phyloP scores from a whole-genome alignment of 140 eudicot genomes.

The Bidens hawaiensis region DNA sequence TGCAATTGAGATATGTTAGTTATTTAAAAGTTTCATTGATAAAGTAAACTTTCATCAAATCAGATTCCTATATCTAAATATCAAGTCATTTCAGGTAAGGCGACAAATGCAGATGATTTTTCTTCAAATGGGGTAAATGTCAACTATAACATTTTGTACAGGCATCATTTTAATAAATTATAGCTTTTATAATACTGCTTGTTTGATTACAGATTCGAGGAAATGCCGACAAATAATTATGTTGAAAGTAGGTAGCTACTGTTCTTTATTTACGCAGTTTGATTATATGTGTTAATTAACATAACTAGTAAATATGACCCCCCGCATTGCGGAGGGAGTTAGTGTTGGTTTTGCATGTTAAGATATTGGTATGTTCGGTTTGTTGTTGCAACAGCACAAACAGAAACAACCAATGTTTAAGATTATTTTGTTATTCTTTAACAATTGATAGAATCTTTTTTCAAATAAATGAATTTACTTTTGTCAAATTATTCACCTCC shows the following conservation, averaged over 20 bases:
- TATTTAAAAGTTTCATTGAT: background rate
- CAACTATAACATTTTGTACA: slow-evolving; percentile 1
- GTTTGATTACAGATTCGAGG: slow-evolving; percentile 69
- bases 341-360: no score
- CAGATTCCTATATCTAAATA: slow-evolving; percentile 9
- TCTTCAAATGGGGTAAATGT: slow-evolving; percentile 88
- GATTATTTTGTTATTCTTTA: no score
- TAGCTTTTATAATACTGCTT: slow-evolving; percentile 16
- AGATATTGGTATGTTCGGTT: no score
- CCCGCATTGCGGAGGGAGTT: no score
- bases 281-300: no score
- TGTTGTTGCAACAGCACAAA: no score
- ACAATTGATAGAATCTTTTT: no score
- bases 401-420: no score
- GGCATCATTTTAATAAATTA: background rate
- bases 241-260: slow-evolving; percentile 85
- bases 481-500: no score
- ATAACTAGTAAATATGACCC: no score
- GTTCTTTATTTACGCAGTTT: background rate
- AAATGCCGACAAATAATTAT: slow-evolving; percentile 93
- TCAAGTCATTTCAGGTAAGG: slow-evolving; percentile 50
- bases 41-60: slow-evolving; percentile 1
- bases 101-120: slow-evolving; percentile 78
- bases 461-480: no score
- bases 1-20: background rate